Evolutionary conservation across 2,329 filamentous ascomycete genomes (phyloP).

Genomic region (Alternaria brassicae): DNA sequence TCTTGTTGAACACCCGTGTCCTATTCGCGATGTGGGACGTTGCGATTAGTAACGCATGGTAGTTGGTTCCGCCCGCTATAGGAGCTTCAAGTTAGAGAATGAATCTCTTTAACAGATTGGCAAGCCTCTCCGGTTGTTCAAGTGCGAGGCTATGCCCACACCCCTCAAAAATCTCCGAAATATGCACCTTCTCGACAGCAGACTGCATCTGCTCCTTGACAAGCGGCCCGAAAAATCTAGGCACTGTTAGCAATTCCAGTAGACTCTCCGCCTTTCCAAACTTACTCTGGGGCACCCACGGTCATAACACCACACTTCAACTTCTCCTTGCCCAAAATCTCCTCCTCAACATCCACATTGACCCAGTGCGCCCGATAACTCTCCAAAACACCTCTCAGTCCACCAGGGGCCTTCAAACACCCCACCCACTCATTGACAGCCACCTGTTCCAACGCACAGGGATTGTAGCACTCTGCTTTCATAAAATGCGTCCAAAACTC

Average conservation of each 20-base stretch:
- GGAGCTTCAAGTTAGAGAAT: background rate
- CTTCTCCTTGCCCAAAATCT: constrained; percentile 25
- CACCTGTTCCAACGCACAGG: constrained; percentile 41
- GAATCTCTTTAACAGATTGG: constrained; percentile 23
- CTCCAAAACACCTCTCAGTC: constrained; percentile 27
- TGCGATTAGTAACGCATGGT: no score
- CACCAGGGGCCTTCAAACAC: constrained; percentile 29
- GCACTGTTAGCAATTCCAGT: background rate
- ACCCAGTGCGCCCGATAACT: constrained; percentile 32
- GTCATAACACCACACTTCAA: constrained; percentile 30
- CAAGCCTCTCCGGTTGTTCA: constrained; percentile 28
- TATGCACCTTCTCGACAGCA: constrained; percentile 40
- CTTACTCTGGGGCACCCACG: constrained; percentile 30
- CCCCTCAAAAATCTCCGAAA: constrained; percentile 32
- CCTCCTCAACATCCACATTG: constrained; percentile 31
- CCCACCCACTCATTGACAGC: constrained; percentile 31
- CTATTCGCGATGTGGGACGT: no score
- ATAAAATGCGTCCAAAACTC: constrained; percentile 53
- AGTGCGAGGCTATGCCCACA: constrained; percentile 30
- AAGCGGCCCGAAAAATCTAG: constrained; percentile 27
- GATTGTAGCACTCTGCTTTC: constrained; percentile 52
- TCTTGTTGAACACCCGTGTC: no score
- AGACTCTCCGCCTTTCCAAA: background rate
- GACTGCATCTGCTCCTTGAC: constrained; percentile 36
- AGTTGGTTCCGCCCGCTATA: no score